Percentiles rank a stretch among this genome's conserved stretches.
Evolutionary conservation across 2,329 filamentous ascomycete genomes (phyloP).

Genomic region (Amylocarpus encephaloides): DNA sequence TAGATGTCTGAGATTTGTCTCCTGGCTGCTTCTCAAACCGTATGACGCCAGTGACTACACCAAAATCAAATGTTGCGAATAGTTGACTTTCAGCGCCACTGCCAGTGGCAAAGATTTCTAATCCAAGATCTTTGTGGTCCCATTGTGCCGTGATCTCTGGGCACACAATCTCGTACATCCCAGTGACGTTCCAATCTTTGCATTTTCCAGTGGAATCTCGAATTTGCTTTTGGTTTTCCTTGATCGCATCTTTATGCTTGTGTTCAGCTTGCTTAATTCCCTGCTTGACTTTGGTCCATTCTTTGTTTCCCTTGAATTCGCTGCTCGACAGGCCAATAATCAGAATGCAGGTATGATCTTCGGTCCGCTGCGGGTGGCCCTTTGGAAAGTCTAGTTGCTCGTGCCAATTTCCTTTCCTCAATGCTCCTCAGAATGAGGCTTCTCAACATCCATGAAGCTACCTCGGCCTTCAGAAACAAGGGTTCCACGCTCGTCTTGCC

Average conservation of each 20-base stretch:
- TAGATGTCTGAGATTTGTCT: neutral
- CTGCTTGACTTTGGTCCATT: constrained; percentile 3
- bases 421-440: too few relatives aligned
- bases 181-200: constrained; percentile 17
- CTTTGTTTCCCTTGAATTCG: neutral
- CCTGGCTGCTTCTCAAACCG: too few relatives aligned
- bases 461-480: too few relatives aligned
- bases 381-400: constrained; percentile 11
- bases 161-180: constrained; percentile 8
- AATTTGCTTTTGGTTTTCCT: constrained; percentile 18
- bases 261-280: neutral
- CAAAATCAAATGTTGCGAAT: constrained; percentile 16
- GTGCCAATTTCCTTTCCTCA: too few relatives aligned
- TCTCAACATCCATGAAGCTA: too few relatives aligned
- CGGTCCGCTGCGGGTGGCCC: neutral
- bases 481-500: too few relatives aligned
- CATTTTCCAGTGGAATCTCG: constrained; percentile 11
- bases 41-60: constrained; percentile 7
- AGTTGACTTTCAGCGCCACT: constrained; percentile 7
- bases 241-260: constrained; percentile 18
- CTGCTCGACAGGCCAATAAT: neutral
- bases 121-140: neutral
- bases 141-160: constrained; percentile 5
- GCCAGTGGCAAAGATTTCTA: constrained; percentile 5
- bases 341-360: neutral